These are phyloP conservation scores for Nidula microcarpa DNA, from an alignment of 768 basidiomycete species.

Conservation along the genomic window DNA sequence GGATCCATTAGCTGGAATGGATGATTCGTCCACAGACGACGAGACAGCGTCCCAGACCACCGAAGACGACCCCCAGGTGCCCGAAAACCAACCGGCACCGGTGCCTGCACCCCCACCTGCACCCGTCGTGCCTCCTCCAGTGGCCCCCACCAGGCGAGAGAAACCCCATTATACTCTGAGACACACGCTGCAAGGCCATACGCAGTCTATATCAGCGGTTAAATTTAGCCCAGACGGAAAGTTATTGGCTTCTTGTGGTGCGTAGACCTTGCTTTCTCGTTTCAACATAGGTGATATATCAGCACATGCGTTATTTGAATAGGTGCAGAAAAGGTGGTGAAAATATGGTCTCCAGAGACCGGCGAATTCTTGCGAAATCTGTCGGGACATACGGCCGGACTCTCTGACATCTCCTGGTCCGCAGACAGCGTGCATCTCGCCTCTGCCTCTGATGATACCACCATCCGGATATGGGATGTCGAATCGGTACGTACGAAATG, in stretches of 20 bases:
- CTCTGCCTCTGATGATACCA: conserved; percentile 90
- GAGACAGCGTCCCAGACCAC: conserved; percentile 80
- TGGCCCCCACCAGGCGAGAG: conserved; percentile 30
- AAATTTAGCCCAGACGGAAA: conserved; percentile 91
- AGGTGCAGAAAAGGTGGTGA: conserved; percentile 78
- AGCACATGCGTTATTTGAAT: not conserved
- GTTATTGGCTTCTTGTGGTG: conserved; percentile 84
- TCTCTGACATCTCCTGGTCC: conserved; percentile 90
- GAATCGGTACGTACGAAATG: conserved; percentile 53
- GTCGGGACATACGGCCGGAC: conserved; percentile 73
- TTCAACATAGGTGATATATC: not conserved
- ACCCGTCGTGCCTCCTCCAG: conserved; percentile 26
- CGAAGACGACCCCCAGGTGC: conserved; percentile 79
- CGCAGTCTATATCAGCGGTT: conserved; percentile 80
- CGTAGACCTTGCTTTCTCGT: conserved; percentile 19
- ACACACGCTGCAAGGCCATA: conserved; percentile 74
- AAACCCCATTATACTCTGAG: conserved; percentile 68
- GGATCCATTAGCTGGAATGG: conserved; percentile 44
- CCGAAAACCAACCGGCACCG: conserved; percentile 45
- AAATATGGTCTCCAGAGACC: conserved; percentile 81
- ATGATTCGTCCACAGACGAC: conserved; percentile 52
- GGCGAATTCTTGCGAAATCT: conserved; percentile 75
- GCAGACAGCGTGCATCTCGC: conserved; percentile 79
- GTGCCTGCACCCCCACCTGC: conserved; percentile 23
- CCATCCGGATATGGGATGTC: conserved; percentile 86